Base-by-base conservation (phyloP, 257 asterid species). In the Oldenlandia corymbosa region DNA sequence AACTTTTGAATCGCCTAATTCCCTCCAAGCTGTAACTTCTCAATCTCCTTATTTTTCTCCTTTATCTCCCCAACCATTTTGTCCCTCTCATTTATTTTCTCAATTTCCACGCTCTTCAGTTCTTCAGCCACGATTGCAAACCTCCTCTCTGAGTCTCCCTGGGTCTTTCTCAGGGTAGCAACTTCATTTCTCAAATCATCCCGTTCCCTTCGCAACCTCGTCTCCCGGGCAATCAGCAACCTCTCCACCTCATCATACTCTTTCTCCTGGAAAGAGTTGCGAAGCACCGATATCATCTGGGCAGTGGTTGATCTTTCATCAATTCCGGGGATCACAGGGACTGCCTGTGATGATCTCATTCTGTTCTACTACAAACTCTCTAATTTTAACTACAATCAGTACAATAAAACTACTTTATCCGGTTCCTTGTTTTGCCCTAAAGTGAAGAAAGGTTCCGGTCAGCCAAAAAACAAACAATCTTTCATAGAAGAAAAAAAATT, bases 221-320 rank as follows among this genome's bases (percentile, higher is more conserved):
- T 63, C 50, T 81, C 85, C 0, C 77, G 76, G 23, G 60, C 68
- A 34, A 64, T 64, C 21, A 81, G 21, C 5, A 67, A 51, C 4
- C 34, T 57, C 51, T 71, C 75, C 3, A 79, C 82, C 48, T 70
- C 63, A 34, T 60, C 23, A 50, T 51, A 71, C 14, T 75, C 78
- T 23, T 71, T 30, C 16, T 58, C 55, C 24, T 43, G 65, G 61
- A 77, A 73, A 3, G 87, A 67, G 55, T 49, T n/a, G n/a, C 21
- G 64, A 7, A 73, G 41, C 28, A 37, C 30, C 1, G 61, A 32
- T 1, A 84, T 65, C 59, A 79, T 67, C 23, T 77, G 82, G 0
- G 71, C 20, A 51, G 81, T 61, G 4, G 79, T 36, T 12, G 73
- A 51, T 10, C 58, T 7, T 14, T 17, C 56, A 6, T 26, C 18